phyloP scores from a whole-genome alignment of 768 basidiomycete genomes.

The Mycena rebaudengoi region DNA sequence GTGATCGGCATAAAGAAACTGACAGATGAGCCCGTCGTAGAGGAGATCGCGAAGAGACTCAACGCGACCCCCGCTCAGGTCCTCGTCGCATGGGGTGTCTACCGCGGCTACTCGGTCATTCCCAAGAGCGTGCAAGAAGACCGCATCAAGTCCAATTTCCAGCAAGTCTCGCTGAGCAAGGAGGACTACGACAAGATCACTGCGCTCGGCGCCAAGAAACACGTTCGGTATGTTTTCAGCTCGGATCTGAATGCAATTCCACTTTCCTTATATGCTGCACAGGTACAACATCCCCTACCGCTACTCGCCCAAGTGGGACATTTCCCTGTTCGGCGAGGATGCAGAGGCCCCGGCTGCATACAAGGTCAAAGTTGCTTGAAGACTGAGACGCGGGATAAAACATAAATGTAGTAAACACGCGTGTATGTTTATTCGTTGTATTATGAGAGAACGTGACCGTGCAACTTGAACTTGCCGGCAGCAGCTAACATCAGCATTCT shows the following conservation, averaged over 20 bases:
- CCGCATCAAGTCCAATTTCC: constrained; percentile 80
- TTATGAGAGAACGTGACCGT: no score
- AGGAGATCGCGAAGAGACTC: constrained; percentile 68
- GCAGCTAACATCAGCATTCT: no score
- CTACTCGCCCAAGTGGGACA: constrained; percentile 71
- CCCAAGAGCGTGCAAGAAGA: constrained; percentile 82
- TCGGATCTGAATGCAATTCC: neutral
- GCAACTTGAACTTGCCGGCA: no score
- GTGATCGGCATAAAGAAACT: constrained; percentile 70
- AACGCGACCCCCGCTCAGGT: constrained; percentile 81
- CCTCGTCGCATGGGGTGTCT: constrained; percentile 80
- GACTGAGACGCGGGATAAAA: no score
- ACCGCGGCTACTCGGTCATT: constrained; percentile 83
- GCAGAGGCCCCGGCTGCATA: constrained; percentile 56
- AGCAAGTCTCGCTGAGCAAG: constrained; percentile 72
- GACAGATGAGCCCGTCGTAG: constrained; percentile 70
- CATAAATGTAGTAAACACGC: neutral
- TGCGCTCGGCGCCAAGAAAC: constrained; percentile 57
- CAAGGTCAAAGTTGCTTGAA: constrained; percentile 42
- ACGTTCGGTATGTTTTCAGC: constrained; percentile 43
- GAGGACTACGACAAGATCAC: constrained; percentile 72
- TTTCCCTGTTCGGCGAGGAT: constrained; percentile 75
- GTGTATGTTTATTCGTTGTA: no score
- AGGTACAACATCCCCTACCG: constrained; percentile 73
- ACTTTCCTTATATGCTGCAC: neutral